Base-by-base conservation (phyloP, 768 basidiomycete genomes). In the Mrakia blollopis region DNA sequence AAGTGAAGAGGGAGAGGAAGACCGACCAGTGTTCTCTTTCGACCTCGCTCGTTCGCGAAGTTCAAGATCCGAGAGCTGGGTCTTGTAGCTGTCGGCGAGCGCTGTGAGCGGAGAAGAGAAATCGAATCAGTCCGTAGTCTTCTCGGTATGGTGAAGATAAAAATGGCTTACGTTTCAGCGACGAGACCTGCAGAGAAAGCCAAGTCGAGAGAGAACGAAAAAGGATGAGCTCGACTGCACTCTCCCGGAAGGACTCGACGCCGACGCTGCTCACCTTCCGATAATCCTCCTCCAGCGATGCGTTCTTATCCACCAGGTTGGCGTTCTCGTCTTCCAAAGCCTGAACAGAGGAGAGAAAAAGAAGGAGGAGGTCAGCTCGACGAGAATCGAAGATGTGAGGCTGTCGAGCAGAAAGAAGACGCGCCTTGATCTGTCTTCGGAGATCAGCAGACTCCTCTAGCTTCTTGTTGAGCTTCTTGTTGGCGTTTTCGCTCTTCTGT, bases 391-490 rank as follows among this genome's bases (percentile, higher is more conserved):
- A 3, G 35, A 23, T 13, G 9, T 41, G 11, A 2, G n/a, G n/a
- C n/a, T n/a, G n/a, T n/a, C n/a, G n/a, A 39, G 16, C n/a, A 44
- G 50, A 11, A 54, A 10, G 37, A 37, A 52, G 77, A 69, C 25
- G 61, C 65, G 86, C 86, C 80, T 86, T 84, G 73, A 86, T 77
- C 67, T 83, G 82, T 57, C 85, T 76, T 37, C 81, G 80, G 35
- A 82, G 80, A 79, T 96, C 93, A 21, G 92, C 93, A 6, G 91
- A 89, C 82, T 98, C 97, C 81, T 98, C 96, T 1, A 98, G 87
- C 84, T 98, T 99, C 87, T 93, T 95, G 86, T 95, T 96, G 84
- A 98, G 95, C 83, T 98, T 99, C 84, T 98, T 94, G 88, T 97
- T 92, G 39, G 97, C 94, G 81, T 95, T 95, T 84, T 98, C 97